Percentiles rank a stretch among this genome's conserved stretches.
Evolutionary conservation across 2,329 filamentous ascomycete species (phyloP).

Genomic region (Sporothrix euskadiensis): DNA sequence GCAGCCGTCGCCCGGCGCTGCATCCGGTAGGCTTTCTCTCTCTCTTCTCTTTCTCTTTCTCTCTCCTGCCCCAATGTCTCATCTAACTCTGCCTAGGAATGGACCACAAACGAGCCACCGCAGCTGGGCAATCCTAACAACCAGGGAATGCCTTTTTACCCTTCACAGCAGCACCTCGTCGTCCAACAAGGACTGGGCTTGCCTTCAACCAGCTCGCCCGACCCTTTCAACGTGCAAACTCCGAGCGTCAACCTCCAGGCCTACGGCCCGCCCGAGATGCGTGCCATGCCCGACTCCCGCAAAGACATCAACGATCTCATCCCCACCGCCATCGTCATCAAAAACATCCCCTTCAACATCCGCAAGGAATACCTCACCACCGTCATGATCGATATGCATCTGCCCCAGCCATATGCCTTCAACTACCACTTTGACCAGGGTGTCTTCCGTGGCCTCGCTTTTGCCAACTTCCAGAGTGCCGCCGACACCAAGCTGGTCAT

Average conservation of each 20-base stretch:
- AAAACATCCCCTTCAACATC: constrained; percentile 98
- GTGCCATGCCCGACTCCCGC: constrained; percentile 45
- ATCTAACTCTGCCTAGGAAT: constrained; percentile 31
- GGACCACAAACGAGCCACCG: constrained; percentile 31
- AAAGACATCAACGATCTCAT: constrained; percentile 82
- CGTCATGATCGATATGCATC: constrained; percentile 90
- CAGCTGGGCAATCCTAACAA: constrained; percentile 26
- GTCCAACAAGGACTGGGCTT: constrained; percentile 36
- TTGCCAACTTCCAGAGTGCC: constrained; percentile 96
- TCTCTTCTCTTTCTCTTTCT: constrained; percentile 3
- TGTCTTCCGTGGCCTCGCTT: constrained; percentile 91
- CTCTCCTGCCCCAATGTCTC: no score
- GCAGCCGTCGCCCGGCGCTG: constrained; percentile 61
- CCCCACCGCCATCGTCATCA: constrained; percentile 97
- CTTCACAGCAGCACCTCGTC: constrained; percentile 31
- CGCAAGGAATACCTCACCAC: constrained; percentile 93
- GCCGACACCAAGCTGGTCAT: constrained; percentile 94
- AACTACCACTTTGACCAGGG: constrained; percentile 99
- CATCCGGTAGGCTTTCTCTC: constrained; percentile 58
- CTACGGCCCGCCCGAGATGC: constrained; percentile 44
- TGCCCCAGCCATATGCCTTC: constrained; percentile 95
- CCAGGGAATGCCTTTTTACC: constrained; percentile 30
- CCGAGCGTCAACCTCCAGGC: constrained; percentile 43
- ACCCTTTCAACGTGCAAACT: constrained; percentile 40
- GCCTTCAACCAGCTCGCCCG: constrained; percentile 48